Evolutionary conservation across 208 protist genomes (phyloP).

Genomic region (Leishmania tarentolae): DNA sequence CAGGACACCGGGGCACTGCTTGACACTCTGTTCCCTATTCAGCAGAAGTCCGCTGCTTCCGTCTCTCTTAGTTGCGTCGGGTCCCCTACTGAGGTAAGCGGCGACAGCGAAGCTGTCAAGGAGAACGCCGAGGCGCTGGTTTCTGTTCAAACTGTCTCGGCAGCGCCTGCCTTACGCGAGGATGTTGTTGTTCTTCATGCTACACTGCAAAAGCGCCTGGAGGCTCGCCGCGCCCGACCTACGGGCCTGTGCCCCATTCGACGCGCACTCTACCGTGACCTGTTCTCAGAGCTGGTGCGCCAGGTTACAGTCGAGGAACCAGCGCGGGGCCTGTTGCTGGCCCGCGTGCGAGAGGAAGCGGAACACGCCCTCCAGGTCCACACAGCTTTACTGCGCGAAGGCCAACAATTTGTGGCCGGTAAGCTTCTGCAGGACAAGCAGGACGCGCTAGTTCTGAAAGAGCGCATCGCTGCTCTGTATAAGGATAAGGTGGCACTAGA

Average conservation of each 20-base stretch:
- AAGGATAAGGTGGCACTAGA: slow-evolving; percentile 36
- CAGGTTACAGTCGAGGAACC: slow-evolving; percentile 98
- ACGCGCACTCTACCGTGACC: slow-evolving; percentile 96
- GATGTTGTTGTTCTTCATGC: slow-evolving; percentile 90
- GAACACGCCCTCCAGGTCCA: slow-evolving; percentile 60
- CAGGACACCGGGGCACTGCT: slow-evolving; percentile 51
- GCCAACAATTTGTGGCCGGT: slow-evolving; percentile 88
- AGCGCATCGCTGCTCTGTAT: slow-evolving; percentile 32
- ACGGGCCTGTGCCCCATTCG: slow-evolving; percentile 97
- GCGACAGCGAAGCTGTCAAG: background rate
- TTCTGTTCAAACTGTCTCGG: slow-evolving; percentile 59
- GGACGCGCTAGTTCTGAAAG: slow-evolving; percentile 26
- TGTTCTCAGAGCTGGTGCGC: slow-evolving; percentile 97
- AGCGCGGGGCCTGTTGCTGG: slow-evolving; percentile 96
- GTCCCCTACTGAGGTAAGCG: background rate
- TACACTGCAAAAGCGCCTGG: slow-evolving; percentile 87
- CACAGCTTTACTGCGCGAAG: slow-evolving; percentile 45
- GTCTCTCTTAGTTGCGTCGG: background rate
- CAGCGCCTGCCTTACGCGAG: slow-evolving; percentile 52
- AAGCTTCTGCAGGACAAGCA: slow-evolving; percentile 37
- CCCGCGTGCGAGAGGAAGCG: slow-evolving; percentile 96
- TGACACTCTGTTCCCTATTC: slow-evolving; percentile 59
- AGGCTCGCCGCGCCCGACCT: slow-evolving; percentile 92
- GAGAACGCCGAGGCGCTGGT: slow-evolving; percentile 1
- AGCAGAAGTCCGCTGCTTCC: background rate